Evolutionary conservation across 2,329 filamentous ascomycete genomes (phyloP), one percentile per base, ranked within the genome.

Genomic region (Leptosphaerulina australis): DNA sequence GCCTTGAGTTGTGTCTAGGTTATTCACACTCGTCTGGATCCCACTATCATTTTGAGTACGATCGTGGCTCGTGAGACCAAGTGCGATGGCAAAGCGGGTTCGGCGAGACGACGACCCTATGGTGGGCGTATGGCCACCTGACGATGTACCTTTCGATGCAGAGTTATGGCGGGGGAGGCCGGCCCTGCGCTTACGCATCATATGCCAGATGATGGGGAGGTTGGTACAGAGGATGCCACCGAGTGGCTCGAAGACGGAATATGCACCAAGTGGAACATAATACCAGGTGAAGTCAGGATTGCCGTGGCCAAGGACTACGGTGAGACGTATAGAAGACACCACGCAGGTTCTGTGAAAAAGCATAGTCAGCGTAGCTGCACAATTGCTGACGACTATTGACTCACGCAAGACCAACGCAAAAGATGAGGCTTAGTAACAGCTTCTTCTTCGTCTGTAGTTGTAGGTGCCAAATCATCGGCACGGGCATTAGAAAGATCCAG

Each of bases 141-240:
- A 45, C 1, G 52, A 55, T 24, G 53, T 53, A 5, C 55, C 49
- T 58, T 59, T 63, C 39, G 60, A 62, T 25, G 38, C 36, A 5
- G 48, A 35, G 15, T 24, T 36, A 8, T 55, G 57, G 25, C 53
- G 56, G 15, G 58, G 55, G 2, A 60, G 56, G 3, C 56, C 24
- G 3, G 53, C 50, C 21, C 44, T 50, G 21, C 50, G 56, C 38
- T 69, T 70, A 17, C 67, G 64, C 44, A 59, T 56, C 65, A 70
- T 69, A 51, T 70, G 67, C 63, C 64, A 70, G 12, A 70, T 64
- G 7, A 70, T 68, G 7, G 68, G 68, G 1, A 71, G 52, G 46
- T 71, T 70, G 21, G 64, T 70, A 53, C 66, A 68, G 26, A 71
- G 58, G 26, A 71, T 68, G 29, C 66, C 66, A 18, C 68, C 68